Evolutionary conservation across 2,329 filamentous ascomycete genomes (phyloP), one percentile per base, ranked within the genome.

Genomic region (Nothophoma quercina): DNA sequence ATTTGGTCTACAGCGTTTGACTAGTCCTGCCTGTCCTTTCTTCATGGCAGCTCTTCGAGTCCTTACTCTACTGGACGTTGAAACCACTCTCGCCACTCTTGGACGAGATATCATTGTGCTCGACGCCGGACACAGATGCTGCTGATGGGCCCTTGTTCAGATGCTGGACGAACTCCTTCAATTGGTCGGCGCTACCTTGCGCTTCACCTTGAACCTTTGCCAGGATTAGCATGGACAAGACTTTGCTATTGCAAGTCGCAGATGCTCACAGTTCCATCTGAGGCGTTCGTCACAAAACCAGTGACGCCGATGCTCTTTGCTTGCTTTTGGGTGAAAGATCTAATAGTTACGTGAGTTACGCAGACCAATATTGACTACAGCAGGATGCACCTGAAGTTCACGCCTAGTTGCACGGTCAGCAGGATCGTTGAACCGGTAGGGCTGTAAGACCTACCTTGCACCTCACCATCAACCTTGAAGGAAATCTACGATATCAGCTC

Each of bases 141-240:
- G 85, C 80, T 1, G 81, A 78, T 0, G 93, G 93, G 0, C 93
- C 93, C 44, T 85, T 82, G 65, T 91, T 83, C 38, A 97, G 78
- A 57, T 91, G 86, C 62, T 88, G 85, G 28, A 96, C 77, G 60
- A 97, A 88, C 48, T 85, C 83, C 44, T 85, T 75, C 21, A 98
- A 72, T 2, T 82, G 75, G 0, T 85, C 81, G 1, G 86, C 81
- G 2, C 83, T 80, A 23, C 91, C 93, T 71, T 98, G 93, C 5
- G 88, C 92, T 76, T 97, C 93, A 21, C 93, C 93, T 68, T 91
- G 86, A 38, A 98, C 93, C 91, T 96, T 60, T 4, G 9, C n/a
- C 2, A 22, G 25, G 18, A 26, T 68, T 28, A 70, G 56, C 30
- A 32, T 25, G 13, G 33, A 41, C 5, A 13, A 9, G 10, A 9